phyloP scores from a whole-genome alignment of 2,329 filamentous ascomycete species.

The Colletotrichum liaoningense region DNA sequence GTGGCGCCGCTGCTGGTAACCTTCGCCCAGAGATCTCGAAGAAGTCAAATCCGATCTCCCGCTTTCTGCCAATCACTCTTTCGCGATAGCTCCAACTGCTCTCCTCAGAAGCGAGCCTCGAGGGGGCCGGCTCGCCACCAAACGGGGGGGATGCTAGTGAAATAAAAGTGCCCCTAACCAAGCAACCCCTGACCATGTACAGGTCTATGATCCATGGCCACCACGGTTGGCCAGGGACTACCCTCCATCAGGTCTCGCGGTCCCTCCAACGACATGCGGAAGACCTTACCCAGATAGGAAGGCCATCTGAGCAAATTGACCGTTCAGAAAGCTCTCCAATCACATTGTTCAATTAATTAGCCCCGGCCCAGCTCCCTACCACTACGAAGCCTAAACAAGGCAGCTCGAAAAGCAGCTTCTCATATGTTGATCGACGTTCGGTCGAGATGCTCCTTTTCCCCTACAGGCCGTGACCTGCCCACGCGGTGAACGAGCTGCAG shows the following conservation, averaged over 20 bases:
- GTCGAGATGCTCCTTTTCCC: not conserved
- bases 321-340: not conserved
- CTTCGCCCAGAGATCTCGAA: constrained; percentile 8
- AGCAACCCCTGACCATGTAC: not conserved
- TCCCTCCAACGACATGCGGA: constrained; percentile 26
- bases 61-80: constrained; percentile 18
- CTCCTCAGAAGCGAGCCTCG: not conserved
- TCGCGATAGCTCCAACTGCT: constrained; percentile 5
- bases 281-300: constrained; percentile 27
- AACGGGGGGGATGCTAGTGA: not conserved
- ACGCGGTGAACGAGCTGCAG: not conserved
- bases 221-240: not conserved
- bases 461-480: not conserved
- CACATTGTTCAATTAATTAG: constrained; percentile 10
- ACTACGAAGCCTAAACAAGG: constrained; percentile 29
- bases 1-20: not conserved
- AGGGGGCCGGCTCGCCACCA: constrained; percentile 5
- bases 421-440: constrained; percentile 15
- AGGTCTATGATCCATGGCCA: not conserved
- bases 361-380: not conserved
- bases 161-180: not conserved
- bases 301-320: constrained; percentile 18
- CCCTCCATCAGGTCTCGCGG: not conserved
- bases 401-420: constrained; percentile 20
- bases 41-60: constrained; percentile 1